These are phyloP conservation scores for Botrytis squamosa DNA, from an alignment of 2,329 filamentous ascomycete species.

Conservation along the genomic window DNA sequence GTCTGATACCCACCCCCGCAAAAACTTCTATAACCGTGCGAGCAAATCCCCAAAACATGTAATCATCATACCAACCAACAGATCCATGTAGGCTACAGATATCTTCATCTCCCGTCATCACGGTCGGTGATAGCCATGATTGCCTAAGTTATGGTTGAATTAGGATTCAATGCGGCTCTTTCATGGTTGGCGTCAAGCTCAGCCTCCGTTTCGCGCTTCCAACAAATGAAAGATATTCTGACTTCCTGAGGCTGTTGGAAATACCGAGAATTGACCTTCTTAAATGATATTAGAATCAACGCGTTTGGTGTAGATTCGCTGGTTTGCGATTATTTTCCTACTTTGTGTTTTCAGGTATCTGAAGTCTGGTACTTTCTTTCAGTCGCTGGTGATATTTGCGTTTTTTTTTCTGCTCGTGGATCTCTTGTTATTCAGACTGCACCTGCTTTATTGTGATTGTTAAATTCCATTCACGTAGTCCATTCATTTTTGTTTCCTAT, in stretches of 20 bases:
- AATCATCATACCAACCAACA: conserved; percentile 4
- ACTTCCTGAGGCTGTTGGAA: background rate
- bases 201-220: background rate
- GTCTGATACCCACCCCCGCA: background rate
- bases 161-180: background rate
- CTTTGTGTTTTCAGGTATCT: background rate
- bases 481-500: background rate
- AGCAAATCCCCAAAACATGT: background rate
- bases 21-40: background rate
- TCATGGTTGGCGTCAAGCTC: conserved; percentile 10
- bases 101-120: background rate
- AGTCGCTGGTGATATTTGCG: background rate
- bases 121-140: background rate
- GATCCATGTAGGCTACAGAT: background rate
- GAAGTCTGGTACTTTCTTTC: conserved; percentile 11
- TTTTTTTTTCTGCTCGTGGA: background rate
- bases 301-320: background rate
- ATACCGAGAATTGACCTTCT: background rate
- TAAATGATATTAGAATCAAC: no score
- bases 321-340: background rate
- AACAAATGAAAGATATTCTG: background rate
- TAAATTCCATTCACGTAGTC: background rate
- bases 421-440: background rate
- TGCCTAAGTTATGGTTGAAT: background rate
- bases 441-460: background rate